phyloP scores from a whole-genome alignment of 2,329 filamentous ascomycete genomes.

The Phaeophleospora eucalypticola region DNA sequence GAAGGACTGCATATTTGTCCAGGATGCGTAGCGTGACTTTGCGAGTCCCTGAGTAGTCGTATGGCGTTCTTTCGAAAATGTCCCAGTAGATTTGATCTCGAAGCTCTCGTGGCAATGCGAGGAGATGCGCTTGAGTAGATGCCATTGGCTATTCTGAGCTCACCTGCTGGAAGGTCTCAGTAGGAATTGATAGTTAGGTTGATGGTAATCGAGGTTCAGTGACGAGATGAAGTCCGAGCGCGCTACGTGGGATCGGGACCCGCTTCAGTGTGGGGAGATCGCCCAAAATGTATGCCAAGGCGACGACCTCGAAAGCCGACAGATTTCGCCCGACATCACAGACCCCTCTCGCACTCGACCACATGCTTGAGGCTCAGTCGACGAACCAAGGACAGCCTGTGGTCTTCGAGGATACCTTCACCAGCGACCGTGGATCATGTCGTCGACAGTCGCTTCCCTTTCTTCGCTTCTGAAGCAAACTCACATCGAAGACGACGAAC shows the following conservation, averaged over 20 bases:
- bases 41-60: constrained; percentile 1
- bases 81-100: constrained; percentile 1
- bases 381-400: constrained; percentile 10
- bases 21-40: constrained; percentile 4
- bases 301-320: not conserved
- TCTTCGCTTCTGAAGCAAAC: constrained; percentile 54
- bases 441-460: constrained; percentile 32
- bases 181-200: no score
- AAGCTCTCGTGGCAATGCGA: constrained; percentile 2
- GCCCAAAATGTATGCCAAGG: not conserved
- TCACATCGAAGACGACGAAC: constrained; percentile 66
- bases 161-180: not conserved
- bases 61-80: constrained; percentile 1
- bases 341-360: constrained; percentile 8
- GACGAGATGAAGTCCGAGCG: no score
- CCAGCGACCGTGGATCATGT: not conserved
- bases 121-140: not conserved
- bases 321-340: not conserved
- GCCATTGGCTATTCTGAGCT: not conserved
- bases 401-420: not conserved
- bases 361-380: constrained; percentile 8
- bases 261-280: not conserved
- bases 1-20: constrained; percentile 3
- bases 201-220: no score
- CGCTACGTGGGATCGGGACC: not conserved